These are phyloP conservation scores for Pseudogymnoascus sp. DNA, from an alignment of 2,329 filamentous ascomycete species.

Conservation along the genomic window DNA sequence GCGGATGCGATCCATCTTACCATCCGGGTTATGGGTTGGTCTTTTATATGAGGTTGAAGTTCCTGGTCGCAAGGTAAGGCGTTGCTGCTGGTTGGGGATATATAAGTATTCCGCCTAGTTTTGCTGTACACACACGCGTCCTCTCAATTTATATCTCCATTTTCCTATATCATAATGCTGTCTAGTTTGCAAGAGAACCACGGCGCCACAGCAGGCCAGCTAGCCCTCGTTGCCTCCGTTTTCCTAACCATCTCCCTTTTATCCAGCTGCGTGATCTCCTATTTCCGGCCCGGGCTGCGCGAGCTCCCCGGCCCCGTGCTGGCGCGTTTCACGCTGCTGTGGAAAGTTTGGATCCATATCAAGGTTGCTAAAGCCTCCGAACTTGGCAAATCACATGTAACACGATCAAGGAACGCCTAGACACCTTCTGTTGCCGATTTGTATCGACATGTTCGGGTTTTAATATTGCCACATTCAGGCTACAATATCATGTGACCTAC, in stretches of 20 bases:
- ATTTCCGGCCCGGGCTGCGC: background rate
- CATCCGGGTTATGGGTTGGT: background rate
- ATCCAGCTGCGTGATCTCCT: background rate
- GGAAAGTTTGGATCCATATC: slow-evolving; percentile 13
- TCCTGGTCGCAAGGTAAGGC: background rate
- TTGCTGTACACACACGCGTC: background rate
- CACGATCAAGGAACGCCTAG: too few species aligned
- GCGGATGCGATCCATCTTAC: background rate
- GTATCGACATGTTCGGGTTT: too few species aligned
- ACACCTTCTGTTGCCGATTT: too few species aligned
- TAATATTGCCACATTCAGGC: too few species aligned
- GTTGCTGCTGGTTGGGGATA: background rate
- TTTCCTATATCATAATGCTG: background rate
- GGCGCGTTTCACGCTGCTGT: slow-evolving; percentile 18
- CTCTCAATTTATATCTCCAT: background rate
- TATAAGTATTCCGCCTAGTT: background rate
- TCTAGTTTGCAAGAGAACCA: background rate
- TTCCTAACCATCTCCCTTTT: background rate
- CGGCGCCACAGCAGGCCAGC: background rate
- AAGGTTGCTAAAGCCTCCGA: background rate
- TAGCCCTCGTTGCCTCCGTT: background rate
- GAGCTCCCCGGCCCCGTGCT: slow-evolving; percentile 20
- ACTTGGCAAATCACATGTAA: too few species aligned
- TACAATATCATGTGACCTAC: too few species aligned
- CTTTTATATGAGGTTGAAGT: background rate